These are phyloP conservation scores for Mangifera indica DNA, from an alignment of 345 rosid genomes.

Conservation along the genomic window DNA sequence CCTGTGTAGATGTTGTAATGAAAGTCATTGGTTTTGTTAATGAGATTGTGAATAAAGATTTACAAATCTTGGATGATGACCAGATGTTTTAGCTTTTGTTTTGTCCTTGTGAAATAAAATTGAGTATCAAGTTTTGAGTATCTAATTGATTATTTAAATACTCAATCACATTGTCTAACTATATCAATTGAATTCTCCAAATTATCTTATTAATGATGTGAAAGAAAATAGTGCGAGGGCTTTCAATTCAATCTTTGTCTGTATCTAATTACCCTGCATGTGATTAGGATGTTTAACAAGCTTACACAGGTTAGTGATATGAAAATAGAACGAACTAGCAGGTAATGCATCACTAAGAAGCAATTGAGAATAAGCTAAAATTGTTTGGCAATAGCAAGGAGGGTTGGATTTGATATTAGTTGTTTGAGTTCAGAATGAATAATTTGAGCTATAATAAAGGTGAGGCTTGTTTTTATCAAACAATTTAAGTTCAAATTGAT, in stretches of 20 bases:
- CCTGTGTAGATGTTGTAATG: constrained; percentile 25
- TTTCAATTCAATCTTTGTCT: neutral
- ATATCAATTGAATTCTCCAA: too few relatives aligned
- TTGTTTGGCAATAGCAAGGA: neutral
- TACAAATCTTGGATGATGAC: neutral
- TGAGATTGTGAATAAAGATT: constrained; percentile 29
- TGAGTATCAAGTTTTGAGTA: too few relatives aligned
- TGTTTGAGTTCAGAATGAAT: too few relatives aligned
- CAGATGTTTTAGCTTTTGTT: too few relatives aligned
- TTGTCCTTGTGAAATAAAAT: too few relatives aligned
- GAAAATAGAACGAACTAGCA: neutral
- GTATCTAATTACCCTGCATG: neutral
- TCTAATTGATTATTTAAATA: too few relatives aligned
- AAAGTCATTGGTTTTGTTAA: constrained; percentile 24
- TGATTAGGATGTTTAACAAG: neutral
- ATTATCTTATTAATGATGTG: too few relatives aligned
- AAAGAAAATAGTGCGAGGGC: neutral
- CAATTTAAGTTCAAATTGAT: too few relatives aligned
- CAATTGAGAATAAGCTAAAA: neutral
- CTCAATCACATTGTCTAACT: too few relatives aligned
- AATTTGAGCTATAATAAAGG: too few relatives aligned
- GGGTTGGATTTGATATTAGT: too few relatives aligned
- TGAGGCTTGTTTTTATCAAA: too few relatives aligned
- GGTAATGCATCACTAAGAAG: neutral
- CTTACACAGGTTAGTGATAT: neutral